phyloP scores from a whole-genome alignment of 2,329 filamentous ascomycete species.

The Paraphoma sp. region DNA sequence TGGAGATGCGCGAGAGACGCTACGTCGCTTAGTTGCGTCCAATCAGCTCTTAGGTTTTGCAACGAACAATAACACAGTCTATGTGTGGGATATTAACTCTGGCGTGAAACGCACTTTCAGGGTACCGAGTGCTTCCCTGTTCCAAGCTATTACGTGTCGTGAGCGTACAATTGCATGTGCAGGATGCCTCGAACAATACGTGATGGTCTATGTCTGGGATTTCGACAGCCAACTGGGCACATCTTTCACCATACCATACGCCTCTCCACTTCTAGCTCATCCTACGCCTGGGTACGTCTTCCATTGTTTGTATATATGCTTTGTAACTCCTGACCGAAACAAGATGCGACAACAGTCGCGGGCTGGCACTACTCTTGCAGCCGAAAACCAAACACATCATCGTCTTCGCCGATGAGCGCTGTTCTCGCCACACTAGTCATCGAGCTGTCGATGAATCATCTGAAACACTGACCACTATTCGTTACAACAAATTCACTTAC shows the following conservation, averaged over 20 bases:
- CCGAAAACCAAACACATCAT: constrained; percentile 18
- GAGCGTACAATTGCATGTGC: constrained; percentile 31
- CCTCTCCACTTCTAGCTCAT: neutral
- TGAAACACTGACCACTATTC: neutral
- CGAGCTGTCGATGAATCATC: neutral
- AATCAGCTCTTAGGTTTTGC: constrained; percentile 32
- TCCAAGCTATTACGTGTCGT: constrained; percentile 19
- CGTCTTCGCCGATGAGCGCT: constrained; percentile 6
- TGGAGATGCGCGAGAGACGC: constrained; percentile 29
- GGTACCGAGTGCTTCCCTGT: constrained; percentile 10
- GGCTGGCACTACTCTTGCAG: constrained; percentile 13
- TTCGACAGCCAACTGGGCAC: constrained; percentile 30
- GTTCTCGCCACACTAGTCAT: neutral
- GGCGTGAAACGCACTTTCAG: constrained; percentile 27
- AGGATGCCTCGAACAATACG: constrained; percentile 1
- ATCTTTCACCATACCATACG: constrained; percentile 24
- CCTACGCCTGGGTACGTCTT: neutral
- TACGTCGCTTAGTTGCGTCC: constrained; percentile 24
- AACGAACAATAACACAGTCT: constrained; percentile 18
- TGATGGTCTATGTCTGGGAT: constrained; percentile 37
- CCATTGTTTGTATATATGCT: neutral
- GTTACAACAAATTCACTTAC: constrained; percentile 18
- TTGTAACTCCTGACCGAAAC: neutral
- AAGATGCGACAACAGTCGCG: neutral
- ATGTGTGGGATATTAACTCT: constrained; percentile 25